Conservation (phyloP, 208 protist species). For the Acanthamoeba rhysodes region DNA sequence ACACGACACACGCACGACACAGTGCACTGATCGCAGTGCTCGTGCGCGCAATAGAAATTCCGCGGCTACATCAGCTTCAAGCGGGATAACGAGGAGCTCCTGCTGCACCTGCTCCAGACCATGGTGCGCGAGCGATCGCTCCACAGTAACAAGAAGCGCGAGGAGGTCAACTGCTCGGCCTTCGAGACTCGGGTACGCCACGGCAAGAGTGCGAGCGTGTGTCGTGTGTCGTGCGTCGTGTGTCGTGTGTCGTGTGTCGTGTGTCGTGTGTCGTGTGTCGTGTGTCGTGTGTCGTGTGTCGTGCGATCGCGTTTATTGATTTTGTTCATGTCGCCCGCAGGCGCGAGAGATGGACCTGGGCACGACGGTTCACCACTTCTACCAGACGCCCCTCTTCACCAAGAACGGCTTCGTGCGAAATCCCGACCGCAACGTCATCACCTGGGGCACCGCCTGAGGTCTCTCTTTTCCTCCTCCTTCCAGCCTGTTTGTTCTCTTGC, state of each 20-base stretch:
- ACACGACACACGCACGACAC: not conserved
- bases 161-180: constrained; percentile 14
- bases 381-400: constrained; percentile 8
- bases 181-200: constrained; percentile 51
- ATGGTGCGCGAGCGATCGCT: constrained; percentile 81
- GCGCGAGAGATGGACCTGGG: constrained; percentile 67
- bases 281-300: no score
- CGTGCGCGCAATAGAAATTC: constrained; percentile 77
- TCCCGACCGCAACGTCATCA: constrained; percentile 44
- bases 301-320: no score
- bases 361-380: constrained; percentile 26
- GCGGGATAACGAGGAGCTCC: constrained; percentile 90
- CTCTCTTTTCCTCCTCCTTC: no score
- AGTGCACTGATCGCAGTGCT: no score
- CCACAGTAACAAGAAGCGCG: not conserved
- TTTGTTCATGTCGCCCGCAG: not conserved
- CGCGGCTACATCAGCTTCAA: constrained; percentile 88
- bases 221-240: not conserved
- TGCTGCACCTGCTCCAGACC: constrained; percentile 86
- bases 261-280: no score
- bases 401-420: constrained; percentile 25
- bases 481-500: no score
- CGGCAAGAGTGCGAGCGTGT: not conserved
- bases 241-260: not conserved
- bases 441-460: not conserved